These are phyloP conservation scores for Tuber magnatum DNA, from an alignment of 495 filamentous ascomycete species.

Conservation along the genomic window DNA sequence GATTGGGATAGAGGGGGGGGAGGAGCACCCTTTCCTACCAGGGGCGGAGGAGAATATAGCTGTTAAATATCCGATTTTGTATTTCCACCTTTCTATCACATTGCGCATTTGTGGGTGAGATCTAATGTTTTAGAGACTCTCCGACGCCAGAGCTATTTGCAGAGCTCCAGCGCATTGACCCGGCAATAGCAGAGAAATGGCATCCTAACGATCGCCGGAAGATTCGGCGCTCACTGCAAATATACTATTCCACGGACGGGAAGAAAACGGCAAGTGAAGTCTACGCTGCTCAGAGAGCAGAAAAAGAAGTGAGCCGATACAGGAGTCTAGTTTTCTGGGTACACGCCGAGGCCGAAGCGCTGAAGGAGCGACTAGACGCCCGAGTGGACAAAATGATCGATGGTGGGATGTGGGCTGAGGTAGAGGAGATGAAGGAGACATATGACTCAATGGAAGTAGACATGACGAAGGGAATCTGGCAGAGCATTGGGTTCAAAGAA, in stretches of 20 bases:
- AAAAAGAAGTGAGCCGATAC: slow-evolving; percentile 45
- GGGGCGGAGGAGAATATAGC: slow-evolving; percentile 37
- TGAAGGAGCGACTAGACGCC: slow-evolving; percentile 62
- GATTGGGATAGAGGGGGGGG: slow-evolving; percentile 42
- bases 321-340: slow-evolving; percentile 77
- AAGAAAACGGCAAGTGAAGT: slow-evolving; percentile 68
- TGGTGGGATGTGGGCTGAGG: slow-evolving; percentile 56
- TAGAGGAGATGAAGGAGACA: slow-evolving; percentile 59
- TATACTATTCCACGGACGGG: slow-evolving; percentile 67
- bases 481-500: slow-evolving; percentile 93
- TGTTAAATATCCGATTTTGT: slow-evolving; percentile 61
- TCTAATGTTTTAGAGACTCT: slow-evolving; percentile 43
- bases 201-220: slow-evolving; percentile 88
- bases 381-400: slow-evolving; percentile 79
- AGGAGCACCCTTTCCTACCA: slow-evolving; percentile 21
- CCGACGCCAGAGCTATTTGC: slow-evolving; percentile 62
- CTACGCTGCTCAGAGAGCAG: slow-evolving; percentile 64
- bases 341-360: slow-evolving; percentile 58
- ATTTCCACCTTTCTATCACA: background rate
- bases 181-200: slow-evolving; percentile 82
- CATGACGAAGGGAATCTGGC: slow-evolving; percentile 75
- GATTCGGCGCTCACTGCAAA: slow-evolving; percentile 81
- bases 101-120: background rate
- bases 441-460: slow-evolving; percentile 57
- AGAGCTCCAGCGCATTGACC: slow-evolving; percentile 72